Percentiles rank a stretch among this genome's conserved stretches.
Evolutionary conservation across 1,284 basidiomycete genomes (phyloP).

Genomic region (Rhodotorula sp.): DNA sequence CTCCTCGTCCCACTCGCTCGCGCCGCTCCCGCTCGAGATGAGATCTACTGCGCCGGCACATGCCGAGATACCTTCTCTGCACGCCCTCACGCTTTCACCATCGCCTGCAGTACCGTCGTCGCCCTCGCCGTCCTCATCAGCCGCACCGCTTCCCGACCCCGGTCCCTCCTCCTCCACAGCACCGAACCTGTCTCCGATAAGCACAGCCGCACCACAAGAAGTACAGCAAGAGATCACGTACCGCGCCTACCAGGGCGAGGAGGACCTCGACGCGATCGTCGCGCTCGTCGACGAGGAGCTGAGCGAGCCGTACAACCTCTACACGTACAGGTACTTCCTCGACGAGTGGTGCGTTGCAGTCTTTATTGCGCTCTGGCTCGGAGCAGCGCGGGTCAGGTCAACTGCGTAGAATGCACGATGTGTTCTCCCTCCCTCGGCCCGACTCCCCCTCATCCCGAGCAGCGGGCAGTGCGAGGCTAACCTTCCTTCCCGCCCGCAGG

Average conservation of each 20-base stretch:
- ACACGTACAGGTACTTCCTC: conserved; percentile 78
- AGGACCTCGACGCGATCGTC: conserved; percentile 47
- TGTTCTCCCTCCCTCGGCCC: neutral
- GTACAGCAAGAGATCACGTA: conserved; percentile 2
- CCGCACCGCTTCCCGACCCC: neutral
- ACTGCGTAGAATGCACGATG: no score
- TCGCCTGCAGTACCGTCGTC: neutral
- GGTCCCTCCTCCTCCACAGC: neutral
- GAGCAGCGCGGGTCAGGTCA: neutral
- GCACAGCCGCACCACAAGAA: neutral
- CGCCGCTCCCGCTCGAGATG: neutral
- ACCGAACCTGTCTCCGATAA: neutral
- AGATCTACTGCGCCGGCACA: rapidly evolving
- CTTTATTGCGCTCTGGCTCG: neutral
- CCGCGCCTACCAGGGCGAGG: conserved; percentile 25
- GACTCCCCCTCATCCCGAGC: no score
- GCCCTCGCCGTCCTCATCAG: neutral
- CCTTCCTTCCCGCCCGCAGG: conserved; percentile 58
- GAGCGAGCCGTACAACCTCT: conserved; percentile 93
- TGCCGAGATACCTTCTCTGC: neutral
- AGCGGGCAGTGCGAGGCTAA: no score
- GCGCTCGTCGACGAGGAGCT: conserved; percentile 82
- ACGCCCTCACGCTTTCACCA: neutral
- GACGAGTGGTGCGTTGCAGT: conserved; percentile 72
- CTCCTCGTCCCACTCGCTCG: neutral